Percentiles rank a stretch among this genome's conserved stretches.
Conservation (phyloP, 441 rosid species). For the Geranium incanum region DNA sequence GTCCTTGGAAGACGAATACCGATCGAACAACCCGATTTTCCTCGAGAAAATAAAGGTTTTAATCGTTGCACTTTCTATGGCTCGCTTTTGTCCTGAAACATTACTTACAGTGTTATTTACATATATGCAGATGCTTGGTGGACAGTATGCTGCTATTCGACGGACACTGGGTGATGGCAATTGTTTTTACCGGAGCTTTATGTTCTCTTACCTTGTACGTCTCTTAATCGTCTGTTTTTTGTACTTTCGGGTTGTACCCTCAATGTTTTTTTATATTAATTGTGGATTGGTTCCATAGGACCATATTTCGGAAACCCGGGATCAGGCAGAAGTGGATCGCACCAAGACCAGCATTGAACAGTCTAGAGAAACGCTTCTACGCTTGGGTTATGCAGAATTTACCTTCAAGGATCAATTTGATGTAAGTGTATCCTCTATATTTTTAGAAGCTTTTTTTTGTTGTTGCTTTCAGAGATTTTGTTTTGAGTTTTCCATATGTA, state of each 20-base stretch:
- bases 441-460: background rate
- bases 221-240: background rate
- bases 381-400: slow-evolving; percentile 78
- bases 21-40: slow-evolving; percentile 24
- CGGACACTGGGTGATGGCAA: slow-evolving; percentile 29
- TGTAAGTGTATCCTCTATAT: slow-evolving; percentile 33
- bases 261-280: background rate
- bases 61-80: background rate
- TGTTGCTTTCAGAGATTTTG: background rate
- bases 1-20: slow-evolving; percentile 24
- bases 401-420: slow-evolving; percentile 92
- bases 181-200: slow-evolving; percentile 25
- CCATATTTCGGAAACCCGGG: slow-evolving; percentile 26
- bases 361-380: slow-evolving; percentile 45
- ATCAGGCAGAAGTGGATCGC: slow-evolving; percentile 23
- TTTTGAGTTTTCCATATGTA: background rate
- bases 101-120: background rate
- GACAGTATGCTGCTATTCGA: slow-evolving; percentile 24
- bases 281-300: slow-evolving; percentile 12
- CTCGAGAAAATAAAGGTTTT: slow-evolving; percentile 27
- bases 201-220: slow-evolving; percentile 26
- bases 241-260: background rate
- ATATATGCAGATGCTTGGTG: slow-evolving; percentile 23
- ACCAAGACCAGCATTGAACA: slow-evolving; percentile 23
- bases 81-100: slow-evolving; percentile 5